A percentile compares a stretch with the other conserved stretches of the same genome.
Conservation (phyloP, 768 basidiomycete genomes). For the Tulasnella sp. region DNA sequence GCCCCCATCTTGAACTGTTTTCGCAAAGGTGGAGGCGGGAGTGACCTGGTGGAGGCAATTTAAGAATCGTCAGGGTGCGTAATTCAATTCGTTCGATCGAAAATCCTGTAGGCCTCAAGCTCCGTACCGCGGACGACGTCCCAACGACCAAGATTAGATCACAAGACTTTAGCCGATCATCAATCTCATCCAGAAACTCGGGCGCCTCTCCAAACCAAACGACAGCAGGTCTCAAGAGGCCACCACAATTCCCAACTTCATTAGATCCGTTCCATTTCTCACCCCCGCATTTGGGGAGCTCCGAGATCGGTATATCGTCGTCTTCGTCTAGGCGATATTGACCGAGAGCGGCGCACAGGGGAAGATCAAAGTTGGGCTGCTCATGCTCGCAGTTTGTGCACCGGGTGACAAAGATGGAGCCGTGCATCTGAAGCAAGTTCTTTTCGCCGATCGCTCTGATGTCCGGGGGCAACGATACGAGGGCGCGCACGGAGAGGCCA, state of each 20-base stretch:
- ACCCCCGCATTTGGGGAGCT: constrained; percentile 34
- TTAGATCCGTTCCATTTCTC: constrained; percentile 9
- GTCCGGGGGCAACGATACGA: not conserved
- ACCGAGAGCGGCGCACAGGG: constrained; percentile 36
- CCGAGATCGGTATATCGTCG: constrained; percentile 25
- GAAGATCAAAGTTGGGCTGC: constrained; percentile 33
- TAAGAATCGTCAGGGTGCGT: too few species aligned
- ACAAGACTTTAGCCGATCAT: constrained; percentile 32
- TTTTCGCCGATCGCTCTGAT: not conserved
- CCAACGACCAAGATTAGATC: constrained; percentile 47
- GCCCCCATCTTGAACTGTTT: constrained; percentile 15
- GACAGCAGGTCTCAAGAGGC: constrained; percentile 40
- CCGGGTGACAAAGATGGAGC: constrained; percentile 40
- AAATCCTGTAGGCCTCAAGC: not conserved
- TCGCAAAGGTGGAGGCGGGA: constrained; percentile 22
- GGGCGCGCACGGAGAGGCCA: constrained; percentile 16
- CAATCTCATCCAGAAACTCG: constrained; percentile 31
- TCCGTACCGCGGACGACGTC: constrained; percentile 40
- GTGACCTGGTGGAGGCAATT: constrained; percentile 17
- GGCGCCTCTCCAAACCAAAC: constrained; percentile 49
- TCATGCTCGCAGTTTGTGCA: constrained; percentile 39
- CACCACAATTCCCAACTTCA: constrained; percentile 27
- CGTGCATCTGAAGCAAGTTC: constrained; percentile 45
- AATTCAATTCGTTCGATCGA: too few species aligned
- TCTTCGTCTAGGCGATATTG: constrained; percentile 25